These are phyloP conservation scores for Nicotiana tomentosiformis DNA, from an alignment of 257 asterid species.

Conservation along the genomic window DNA sequence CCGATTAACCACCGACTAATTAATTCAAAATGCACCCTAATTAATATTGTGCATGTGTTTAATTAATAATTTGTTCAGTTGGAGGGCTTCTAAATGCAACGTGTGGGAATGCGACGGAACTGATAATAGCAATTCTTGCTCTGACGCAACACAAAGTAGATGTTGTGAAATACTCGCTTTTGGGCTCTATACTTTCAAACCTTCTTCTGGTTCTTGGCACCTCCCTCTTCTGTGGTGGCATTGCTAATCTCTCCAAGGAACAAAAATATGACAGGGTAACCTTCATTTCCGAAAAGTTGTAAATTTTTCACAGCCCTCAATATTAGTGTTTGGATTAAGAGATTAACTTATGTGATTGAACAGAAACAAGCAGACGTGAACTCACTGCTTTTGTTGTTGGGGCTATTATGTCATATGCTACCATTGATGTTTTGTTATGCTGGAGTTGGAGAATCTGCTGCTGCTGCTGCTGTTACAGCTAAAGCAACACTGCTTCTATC, in stretches of 20 bases:
- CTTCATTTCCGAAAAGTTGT: too few relatives aligned
- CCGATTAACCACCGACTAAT: too few relatives aligned
- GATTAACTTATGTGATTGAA: neutral
- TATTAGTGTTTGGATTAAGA: too few relatives aligned
- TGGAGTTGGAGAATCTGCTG: slow-evolving; percentile 30
- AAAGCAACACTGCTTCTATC: slow-evolving; percentile 45
- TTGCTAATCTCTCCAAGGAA: slow-evolving; percentile 47
- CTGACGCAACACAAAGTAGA: slow-evolving; percentile 58
- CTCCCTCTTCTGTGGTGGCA: slow-evolving; percentile 93
- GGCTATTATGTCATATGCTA: slow-evolving; percentile 60
- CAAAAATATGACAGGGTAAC: slow-evolving; percentile 67
- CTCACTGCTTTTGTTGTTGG: slow-evolving; percentile 59
- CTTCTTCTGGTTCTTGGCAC: slow-evolving; percentile 92
- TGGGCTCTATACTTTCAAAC: slow-evolving; percentile 89
- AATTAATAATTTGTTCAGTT: slow-evolving; percentile 33
- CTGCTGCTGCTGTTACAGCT: slow-evolving; percentile 20
- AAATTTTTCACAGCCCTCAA: too few relatives aligned
- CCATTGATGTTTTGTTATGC: slow-evolving; percentile 54
- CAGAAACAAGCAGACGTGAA: slow-evolving; percentile 91
- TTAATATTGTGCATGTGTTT: neutral
- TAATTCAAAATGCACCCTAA: too few relatives aligned
- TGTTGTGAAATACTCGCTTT: slow-evolving; percentile 71
- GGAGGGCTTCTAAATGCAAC: slow-evolving; percentile 98
- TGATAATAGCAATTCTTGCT: slow-evolving; percentile 77
- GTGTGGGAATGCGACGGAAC: slow-evolving; percentile 95